phyloP scores from a whole-genome alignment of 225 moss, liverwort and hornwort species.

The Antitrichia curtipendula region DNA sequence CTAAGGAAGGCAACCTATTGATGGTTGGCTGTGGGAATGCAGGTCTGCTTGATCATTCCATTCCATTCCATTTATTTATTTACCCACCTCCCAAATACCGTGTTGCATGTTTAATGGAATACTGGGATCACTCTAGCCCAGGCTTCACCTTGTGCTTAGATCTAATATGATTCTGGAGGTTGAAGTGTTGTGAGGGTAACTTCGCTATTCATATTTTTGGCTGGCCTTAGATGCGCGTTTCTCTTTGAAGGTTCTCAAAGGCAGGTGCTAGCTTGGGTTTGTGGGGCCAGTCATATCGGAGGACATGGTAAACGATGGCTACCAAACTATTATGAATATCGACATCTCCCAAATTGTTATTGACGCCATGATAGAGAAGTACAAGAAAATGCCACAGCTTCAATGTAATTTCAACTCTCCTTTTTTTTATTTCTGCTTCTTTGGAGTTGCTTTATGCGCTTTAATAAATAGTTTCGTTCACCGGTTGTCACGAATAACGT shows the following conservation, averaged over 20 bases:
- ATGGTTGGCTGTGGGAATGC: constrained; percentile 97
- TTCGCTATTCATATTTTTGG: background rate
- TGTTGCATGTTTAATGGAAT: background rate
- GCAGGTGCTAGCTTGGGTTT: background rate
- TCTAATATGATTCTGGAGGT: background rate
- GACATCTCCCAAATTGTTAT: constrained; percentile 79
- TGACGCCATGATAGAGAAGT: constrained; percentile 58
- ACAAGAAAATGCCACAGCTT: constrained; percentile 53
- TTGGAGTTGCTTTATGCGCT: background rate
- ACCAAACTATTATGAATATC: constrained; percentile 66
- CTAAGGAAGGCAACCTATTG: constrained; percentile 47
- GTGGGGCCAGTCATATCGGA: constrained; percentile 44
- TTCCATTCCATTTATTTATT: background rate
- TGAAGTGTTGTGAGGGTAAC: background rate
- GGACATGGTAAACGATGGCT: constrained; percentile 76
- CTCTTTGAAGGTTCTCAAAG: background rate
- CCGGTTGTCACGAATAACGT: background rate
- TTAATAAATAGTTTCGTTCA: background rate
- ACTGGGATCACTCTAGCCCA: background rate
- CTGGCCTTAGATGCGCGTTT: background rate
- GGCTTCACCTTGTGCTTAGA: background rate
- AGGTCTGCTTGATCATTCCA: constrained; percentile 10
- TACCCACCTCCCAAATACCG: background rate
- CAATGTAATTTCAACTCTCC: constrained; percentile 22
- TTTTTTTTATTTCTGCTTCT: background rate